Conservation (phyloP, 306 rosid species). For the Mucuna pruriens region DNA sequence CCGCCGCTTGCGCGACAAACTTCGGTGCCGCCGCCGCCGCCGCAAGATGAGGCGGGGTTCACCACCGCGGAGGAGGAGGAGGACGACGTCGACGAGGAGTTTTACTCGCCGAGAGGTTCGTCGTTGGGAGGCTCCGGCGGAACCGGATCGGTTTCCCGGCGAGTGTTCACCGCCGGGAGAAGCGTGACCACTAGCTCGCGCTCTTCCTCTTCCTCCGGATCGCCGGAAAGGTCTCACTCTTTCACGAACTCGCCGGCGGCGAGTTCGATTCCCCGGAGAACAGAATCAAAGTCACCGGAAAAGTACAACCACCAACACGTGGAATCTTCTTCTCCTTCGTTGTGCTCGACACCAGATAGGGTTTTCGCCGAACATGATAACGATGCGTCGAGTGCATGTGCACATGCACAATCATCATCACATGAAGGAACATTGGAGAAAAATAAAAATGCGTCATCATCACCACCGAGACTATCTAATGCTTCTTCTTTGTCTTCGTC, state of each 20-base stretch:
- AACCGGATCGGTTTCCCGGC: slow-evolving; percentile 68
- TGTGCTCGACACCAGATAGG: slow-evolving; percentile 40
- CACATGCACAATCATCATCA: neutral
- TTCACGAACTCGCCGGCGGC: slow-evolving; percentile 47
- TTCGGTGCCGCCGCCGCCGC: neutral
- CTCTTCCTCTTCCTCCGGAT: slow-evolving; percentile 58
- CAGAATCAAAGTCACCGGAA: slow-evolving; percentile 65
- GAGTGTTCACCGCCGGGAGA: slow-evolving; percentile 37
- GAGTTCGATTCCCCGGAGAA: slow-evolving; percentile 51
- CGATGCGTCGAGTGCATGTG: neutral
- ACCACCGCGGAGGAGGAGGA: slow-evolving; percentile 57
- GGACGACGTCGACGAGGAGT: slow-evolving; percentile 55
- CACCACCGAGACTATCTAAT: slow-evolving; percentile 40
- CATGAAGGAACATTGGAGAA: slow-evolving; percentile 19
- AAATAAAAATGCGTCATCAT: slow-evolving; percentile 2
- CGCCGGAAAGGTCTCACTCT: slow-evolving; percentile 58
- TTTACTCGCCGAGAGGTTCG: slow-evolving; percentile 90
- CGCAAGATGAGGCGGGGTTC: neutral
- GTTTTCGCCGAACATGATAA: neutral
- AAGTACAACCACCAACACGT: slow-evolving; percentile 35
- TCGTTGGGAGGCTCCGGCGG: slow-evolving; percentile 55
- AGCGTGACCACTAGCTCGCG: slow-evolving; percentile 46
- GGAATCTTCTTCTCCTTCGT: slow-evolving; percentile 26
- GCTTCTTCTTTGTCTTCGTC: slow-evolving; percentile 52
- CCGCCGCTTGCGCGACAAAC: slow-evolving; percentile 55